These are phyloP conservation scores for Talaromyces trachyspermus DNA, from an alignment of 495 filamentous ascomycete genomes.

Conservation along the genomic window DNA sequence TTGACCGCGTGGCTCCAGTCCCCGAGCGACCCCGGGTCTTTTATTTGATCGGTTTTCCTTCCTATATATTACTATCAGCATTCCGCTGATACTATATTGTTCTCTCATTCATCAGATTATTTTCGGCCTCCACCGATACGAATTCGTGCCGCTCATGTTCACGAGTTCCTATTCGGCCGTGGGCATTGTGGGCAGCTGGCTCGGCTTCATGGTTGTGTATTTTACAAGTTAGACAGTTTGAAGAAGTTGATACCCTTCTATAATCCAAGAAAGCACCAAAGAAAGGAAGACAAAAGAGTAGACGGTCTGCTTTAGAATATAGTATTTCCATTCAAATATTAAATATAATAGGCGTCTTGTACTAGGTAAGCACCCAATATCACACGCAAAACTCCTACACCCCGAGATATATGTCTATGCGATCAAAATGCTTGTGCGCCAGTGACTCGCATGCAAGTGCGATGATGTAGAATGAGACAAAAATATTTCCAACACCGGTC, in stretches of 20 bases:
- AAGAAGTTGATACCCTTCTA: neutral
- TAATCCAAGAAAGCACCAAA: too few relatives aligned
- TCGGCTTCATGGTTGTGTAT: constrained; percentile 91
- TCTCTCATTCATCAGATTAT: constrained; percentile 73
- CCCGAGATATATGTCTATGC: too few relatives aligned
- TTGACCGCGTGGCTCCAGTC: constrained; percentile 81
- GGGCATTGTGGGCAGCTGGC: constrained; percentile 94
- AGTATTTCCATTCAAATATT: too few relatives aligned
- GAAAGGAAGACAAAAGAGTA: too few relatives aligned
- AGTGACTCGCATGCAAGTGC: too few relatives aligned
- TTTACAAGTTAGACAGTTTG: constrained; percentile 54
- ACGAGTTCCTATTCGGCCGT: constrained; percentile 91
- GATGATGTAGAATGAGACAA: too few relatives aligned
- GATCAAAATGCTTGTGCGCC: too few relatives aligned
- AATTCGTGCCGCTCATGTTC: constrained; percentile 95
- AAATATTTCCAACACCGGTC: too few relatives aligned
- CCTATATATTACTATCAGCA: constrained; percentile 76
- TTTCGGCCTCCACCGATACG: constrained; percentile 68
- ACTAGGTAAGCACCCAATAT: too few relatives aligned
- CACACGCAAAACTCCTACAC: too few relatives aligned
- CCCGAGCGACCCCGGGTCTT: constrained; percentile 68
- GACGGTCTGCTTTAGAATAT: too few relatives aligned
- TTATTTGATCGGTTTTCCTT: constrained; percentile 85
- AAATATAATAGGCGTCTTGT: too few relatives aligned
- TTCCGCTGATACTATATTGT: constrained; percentile 85